These are phyloP conservation scores for Cenococcum geophilum DNA, from an alignment of 495 filamentous ascomycete genomes.

Conservation along the genomic window DNA sequence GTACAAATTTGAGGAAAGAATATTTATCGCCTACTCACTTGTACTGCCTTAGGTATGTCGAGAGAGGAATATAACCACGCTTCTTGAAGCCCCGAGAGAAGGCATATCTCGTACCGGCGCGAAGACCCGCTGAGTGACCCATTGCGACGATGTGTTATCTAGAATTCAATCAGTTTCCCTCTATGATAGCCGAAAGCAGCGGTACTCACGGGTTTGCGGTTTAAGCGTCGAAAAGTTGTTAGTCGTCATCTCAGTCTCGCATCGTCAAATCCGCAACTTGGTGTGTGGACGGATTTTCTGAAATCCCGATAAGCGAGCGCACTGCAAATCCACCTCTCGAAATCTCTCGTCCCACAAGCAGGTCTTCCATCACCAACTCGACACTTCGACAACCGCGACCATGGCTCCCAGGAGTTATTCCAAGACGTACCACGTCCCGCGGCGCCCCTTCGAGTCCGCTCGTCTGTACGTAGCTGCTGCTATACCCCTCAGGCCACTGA, in stretches of 20 bases:
- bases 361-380: slow-evolving; percentile 14
- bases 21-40: slow-evolving; percentile 44
- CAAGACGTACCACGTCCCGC: slow-evolving; percentile 98
- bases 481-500: slow-evolving; percentile 69
- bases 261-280: background rate
- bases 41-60: slow-evolving; percentile 87
- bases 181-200: too few relatives aligned
- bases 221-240: background rate
- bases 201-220: background rate
- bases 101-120: slow-evolving; percentile 75
- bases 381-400: slow-evolving; percentile 28
- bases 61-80: slow-evolving; percentile 82
- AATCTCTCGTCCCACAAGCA: slow-evolving; percentile 7
- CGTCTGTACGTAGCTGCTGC: slow-evolving; percentile 84
- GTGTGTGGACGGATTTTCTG: slow-evolving; percentile 3
- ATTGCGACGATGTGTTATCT: slow-evolving; percentile 48
- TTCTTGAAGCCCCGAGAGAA: slow-evolving; percentile 90
- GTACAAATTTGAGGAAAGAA: background rate
- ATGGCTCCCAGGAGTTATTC: slow-evolving; percentile 65
- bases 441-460: slow-evolving; percentile 90
- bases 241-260: background rate
- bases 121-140: slow-evolving; percentile 95
- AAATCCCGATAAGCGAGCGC: slow-evolving; percentile 2
- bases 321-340: background rate
- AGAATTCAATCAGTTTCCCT: too few relatives aligned